These are phyloP conservation scores for Diaporthe ampelina DNA, from an alignment of 2,329 filamentous ascomycete species.

Conservation along the genomic window DNA sequence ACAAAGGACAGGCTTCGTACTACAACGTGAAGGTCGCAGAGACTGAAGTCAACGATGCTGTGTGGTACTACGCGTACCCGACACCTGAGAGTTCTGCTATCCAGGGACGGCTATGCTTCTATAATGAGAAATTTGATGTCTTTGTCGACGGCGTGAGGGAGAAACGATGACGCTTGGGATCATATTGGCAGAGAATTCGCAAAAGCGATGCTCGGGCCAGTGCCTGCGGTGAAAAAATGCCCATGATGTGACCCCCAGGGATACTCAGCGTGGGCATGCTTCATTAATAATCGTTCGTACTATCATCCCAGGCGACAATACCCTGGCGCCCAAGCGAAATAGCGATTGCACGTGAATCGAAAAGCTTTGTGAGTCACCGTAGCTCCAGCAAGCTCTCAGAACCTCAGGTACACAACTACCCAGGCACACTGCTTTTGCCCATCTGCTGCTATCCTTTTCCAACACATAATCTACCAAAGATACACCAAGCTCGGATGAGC, in stretches of 20 bases:
- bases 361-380: not conserved
- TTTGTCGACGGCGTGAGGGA: constrained; percentile 62
- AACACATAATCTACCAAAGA: not conserved
- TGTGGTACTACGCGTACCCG: constrained; percentile 75
- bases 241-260: no score
- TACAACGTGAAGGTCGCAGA: constrained; percentile 67
- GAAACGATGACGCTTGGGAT: not conserved
- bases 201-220: not conserved
- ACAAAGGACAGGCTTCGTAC: constrained; percentile 76
- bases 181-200: not conserved
- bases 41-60: constrained; percentile 60
- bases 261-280: not conserved
- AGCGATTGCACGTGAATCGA: not conserved
- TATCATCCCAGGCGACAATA: no score
- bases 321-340: not conserved
- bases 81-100: constrained; percentile 68
- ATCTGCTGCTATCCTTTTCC: not conserved
- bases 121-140: constrained; percentile 78
- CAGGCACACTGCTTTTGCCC: no score
- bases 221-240: not conserved
- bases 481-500: not conserved
- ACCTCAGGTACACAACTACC: no score
- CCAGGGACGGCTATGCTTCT: constrained; percentile 72
- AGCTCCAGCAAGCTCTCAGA: not conserved
- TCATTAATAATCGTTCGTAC: not conserved